Evolutionary conservation across 1,139 yeast species (phyloP).

Genomic region (Candida freyschussii): DNA sequence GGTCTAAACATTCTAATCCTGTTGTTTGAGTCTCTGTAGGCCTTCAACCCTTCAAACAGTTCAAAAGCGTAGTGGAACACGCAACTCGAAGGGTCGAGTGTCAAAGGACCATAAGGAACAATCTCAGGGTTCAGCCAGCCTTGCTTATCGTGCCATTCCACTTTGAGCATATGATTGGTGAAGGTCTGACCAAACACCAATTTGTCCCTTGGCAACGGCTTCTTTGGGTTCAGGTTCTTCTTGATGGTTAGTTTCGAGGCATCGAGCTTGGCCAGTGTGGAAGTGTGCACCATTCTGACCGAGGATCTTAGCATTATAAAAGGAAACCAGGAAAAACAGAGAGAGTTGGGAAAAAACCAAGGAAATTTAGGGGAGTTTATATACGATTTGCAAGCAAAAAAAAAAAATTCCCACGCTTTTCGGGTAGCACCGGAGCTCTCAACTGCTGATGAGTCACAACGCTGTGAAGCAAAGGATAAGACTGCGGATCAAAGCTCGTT

Average conservation of each 20-base stretch:
- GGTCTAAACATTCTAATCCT: constrained; percentile 83
- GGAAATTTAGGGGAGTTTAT: too few relatives aligned
- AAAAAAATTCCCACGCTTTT: too few relatives aligned
- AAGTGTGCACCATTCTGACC: too few relatives aligned
- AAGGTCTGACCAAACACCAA: constrained; percentile 83
- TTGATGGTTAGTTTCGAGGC: constrained; percentile 62
- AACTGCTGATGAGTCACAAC: too few relatives aligned
- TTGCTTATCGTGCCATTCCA: constrained; percentile 69
- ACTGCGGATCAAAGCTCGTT: too few relatives aligned
- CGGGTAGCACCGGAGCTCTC: too few relatives aligned
- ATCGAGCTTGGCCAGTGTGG: constrained; percentile 53
- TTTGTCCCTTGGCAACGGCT: constrained; percentile 64
- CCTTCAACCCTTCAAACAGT: constrained; percentile 94
- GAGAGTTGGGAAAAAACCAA: too few relatives aligned
- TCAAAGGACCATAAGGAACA: constrained; percentile 72
- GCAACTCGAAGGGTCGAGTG: constrained; percentile 78
- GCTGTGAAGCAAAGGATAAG: too few relatives aligned
- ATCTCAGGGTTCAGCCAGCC: constrained; percentile 92
- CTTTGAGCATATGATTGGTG: constrained; percentile 85
- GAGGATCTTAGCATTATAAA: too few relatives aligned
- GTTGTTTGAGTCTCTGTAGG: constrained; percentile 69
- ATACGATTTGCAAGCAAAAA: too few relatives aligned
- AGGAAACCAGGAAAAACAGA: constrained; percentile 3
- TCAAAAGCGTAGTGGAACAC: constrained; percentile 95
- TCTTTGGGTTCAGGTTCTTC: constrained; percentile 56